Evolutionary conservation across 805 yeast species (phyloP).

Genomic region (Ogataea trehaloabstinens): DNA sequence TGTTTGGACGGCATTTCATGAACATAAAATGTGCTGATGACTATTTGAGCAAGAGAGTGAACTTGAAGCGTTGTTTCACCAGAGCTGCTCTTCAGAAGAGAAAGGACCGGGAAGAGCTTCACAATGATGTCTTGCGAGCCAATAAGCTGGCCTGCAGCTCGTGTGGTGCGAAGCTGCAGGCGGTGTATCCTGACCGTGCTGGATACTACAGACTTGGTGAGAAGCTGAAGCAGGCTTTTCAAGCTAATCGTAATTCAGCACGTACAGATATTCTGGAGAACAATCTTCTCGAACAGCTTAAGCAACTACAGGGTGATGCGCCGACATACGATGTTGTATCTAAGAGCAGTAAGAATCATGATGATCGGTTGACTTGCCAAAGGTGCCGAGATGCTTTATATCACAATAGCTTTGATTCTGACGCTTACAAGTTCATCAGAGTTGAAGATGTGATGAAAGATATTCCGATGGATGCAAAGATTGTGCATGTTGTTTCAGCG

Average conservation of each 20-base stretch:
- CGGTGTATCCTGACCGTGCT: conserved; percentile 29
- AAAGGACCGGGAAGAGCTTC: no score
- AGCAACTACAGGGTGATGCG: conserved; percentile 8
- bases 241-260: not conserved
- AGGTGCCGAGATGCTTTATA: conserved; percentile 55
- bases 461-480: conserved; percentile 44
- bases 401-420: conserved; percentile 37
- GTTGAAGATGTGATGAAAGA: conserved; percentile 30
- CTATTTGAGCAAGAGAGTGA: no score
- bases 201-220: conserved; percentile 41
- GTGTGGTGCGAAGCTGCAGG: conserved; percentile 58
- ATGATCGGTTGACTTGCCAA: conserved; percentile 40
- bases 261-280: conserved; percentile 8
- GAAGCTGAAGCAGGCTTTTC: not conserved
- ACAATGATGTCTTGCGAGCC: no score
- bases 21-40: no score
- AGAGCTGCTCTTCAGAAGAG: no score
- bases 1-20: no score
- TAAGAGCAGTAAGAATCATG: conserved; percentile 1
- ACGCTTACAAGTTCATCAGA: conserved; percentile 34
- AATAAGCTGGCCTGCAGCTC: conserved; percentile 36
- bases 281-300: conserved; percentile 8
- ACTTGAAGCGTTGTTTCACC: no score
- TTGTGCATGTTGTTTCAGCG: conserved; percentile 64
- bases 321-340: conserved; percentile 6